Percentiles rank a stretch among this genome's conserved stretches.
Evolutionary conservation across 192 early-diverging fungal genomes (phyloP).

Genomic region (Phlyctochytrium bullatum): DNA sequence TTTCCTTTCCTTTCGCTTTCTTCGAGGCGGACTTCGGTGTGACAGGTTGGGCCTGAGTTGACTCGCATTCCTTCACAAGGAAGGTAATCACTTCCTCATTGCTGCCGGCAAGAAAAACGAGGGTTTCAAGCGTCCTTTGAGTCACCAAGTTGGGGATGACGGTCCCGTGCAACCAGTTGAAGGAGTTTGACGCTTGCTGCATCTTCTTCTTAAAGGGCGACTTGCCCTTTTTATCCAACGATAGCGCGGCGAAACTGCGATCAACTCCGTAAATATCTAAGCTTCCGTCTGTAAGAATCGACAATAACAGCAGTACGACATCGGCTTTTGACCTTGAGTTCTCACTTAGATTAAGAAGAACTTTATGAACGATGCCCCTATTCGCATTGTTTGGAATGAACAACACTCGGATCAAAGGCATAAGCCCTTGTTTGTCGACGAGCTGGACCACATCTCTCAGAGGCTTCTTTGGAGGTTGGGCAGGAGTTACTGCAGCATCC

Average conservation of each 20-base stretch:
- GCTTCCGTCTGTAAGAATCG: conserved; percentile 79
- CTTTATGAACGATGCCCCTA: conserved; percentile 59
- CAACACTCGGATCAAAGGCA: conserved; percentile 80
- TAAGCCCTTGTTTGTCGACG: conserved; percentile 76
- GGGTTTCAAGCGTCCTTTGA: conserved; percentile 81
- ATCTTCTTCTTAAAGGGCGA: conserved; percentile 25
- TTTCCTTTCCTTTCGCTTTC: conserved; percentile 71
- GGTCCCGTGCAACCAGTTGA: conserved; percentile 19
- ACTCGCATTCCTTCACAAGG: conserved; percentile 73
- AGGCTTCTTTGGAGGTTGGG: conserved; percentile 26
- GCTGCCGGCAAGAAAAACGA: conserved; percentile 73
- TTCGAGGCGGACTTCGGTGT: conserved; percentile 43
- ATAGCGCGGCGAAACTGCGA: conserved; percentile 71
- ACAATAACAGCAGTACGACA: conserved; percentile 80
- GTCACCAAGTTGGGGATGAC: conserved; percentile 82
- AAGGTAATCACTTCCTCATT: conserved; percentile 78
- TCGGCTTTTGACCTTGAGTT: conserved; percentile 83
- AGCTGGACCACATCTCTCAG: conserved; percentile 74
- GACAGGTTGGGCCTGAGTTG: conserved; percentile 26
- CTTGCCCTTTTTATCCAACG: conserved; percentile 53
- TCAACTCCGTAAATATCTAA: conserved; percentile 74
- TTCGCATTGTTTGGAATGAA: conserved; percentile 80
- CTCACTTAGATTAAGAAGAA: conserved; percentile 83
- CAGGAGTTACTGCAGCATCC: conserved; percentile 1
- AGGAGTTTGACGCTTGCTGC: no score